phyloP scores from a whole-genome alignment of 225 moss, liverwort and hornwort species.

The Polytrichum formosum region DNA sequence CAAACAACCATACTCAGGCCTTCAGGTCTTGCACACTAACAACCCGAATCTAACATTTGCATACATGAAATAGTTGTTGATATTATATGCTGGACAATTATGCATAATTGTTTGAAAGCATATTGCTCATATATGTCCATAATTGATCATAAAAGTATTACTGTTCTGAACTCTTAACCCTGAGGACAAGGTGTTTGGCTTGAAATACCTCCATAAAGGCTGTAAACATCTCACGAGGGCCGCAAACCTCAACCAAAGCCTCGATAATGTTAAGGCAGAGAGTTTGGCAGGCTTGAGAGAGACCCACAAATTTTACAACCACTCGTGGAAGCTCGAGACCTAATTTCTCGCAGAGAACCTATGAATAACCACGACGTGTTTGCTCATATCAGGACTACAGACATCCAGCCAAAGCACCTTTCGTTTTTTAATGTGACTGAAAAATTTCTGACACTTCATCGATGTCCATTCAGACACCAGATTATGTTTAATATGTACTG shows the following conservation, averaged over 20 bases:
- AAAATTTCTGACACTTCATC: too few species aligned
- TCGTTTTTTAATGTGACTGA: too few species aligned
- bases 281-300: slow-evolving; percentile 42
- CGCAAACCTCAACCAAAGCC: slow-evolving; percentile 37
- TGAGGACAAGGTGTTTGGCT: neutral
- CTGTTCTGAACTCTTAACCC: slow-evolving; percentile 13
- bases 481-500: too few species aligned
- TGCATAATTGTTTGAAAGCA: neutral
- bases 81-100: neutral
- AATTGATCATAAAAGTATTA: neutral
- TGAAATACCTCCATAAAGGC: slow-evolving; percentile 51
- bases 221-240: slow-evolving; percentile 56
- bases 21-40: slow-evolving; percentile 4
- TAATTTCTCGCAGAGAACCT: slow-evolving; percentile 45
- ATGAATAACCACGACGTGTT: neutral
- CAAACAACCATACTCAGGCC: slow-evolving; percentile 8
- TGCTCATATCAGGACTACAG: too few species aligned
- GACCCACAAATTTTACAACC: slow-evolving; percentile 40
- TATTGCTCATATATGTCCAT: too few species aligned
- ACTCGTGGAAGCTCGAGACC: slow-evolving; percentile 52
- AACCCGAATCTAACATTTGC: neutral
- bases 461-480: too few species aligned
- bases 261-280: slow-evolving; percentile 35
- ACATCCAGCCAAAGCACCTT: too few species aligned
- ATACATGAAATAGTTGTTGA: neutral